A percentile compares a stretch with the other conserved stretches of the same genome.
These are phyloP conservation scores for Pichia sp. DNA, from an alignment of 1,139 yeast species.

Conservation along the genomic window DNA sequence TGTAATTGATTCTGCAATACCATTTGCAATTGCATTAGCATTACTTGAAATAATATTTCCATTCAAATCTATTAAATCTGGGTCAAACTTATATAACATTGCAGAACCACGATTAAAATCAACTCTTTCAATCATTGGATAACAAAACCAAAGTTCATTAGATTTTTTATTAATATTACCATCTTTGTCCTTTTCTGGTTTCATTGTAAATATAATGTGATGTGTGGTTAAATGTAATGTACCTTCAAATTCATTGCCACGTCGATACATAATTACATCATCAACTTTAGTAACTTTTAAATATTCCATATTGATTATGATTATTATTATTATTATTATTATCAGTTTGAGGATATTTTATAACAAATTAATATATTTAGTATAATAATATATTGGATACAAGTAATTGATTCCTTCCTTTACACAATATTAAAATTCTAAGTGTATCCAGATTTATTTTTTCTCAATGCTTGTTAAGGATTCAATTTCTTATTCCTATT, in stretches of 20 bases:
- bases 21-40: conserved; percentile 1
- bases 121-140: conserved; percentile 74
- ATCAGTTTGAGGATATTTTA: too few relatives aligned
- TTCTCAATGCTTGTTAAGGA: too few relatives aligned
- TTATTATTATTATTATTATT: too few relatives aligned
- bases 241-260: conserved; percentile 64
- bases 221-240: conserved; percentile 73
- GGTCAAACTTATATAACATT: conserved; percentile 16
- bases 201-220: conserved; percentile 69
- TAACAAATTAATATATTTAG: not conserved
- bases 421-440: too few relatives aligned
- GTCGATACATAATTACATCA: conserved; percentile 60
- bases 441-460: too few relatives aligned
- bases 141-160: conserved; percentile 86
- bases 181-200: conserved; percentile 1
- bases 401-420: too few relatives aligned
- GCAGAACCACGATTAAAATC: conserved; percentile 53
- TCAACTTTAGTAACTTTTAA: conserved; percentile 57
- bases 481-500: too few relatives aligned
- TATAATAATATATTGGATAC: not conserved
- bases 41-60: not conserved
- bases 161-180: conserved; percentile 26
- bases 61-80: not conserved
- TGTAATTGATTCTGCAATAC: conserved; percentile 5
- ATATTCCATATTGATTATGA: conserved; percentile 40